Evolutionary conservation across 192 early-diverging fungal species (phyloP), one percentile per base, ranked within the genome.

Genomic region (Glomus cerebriforme): DNA sequence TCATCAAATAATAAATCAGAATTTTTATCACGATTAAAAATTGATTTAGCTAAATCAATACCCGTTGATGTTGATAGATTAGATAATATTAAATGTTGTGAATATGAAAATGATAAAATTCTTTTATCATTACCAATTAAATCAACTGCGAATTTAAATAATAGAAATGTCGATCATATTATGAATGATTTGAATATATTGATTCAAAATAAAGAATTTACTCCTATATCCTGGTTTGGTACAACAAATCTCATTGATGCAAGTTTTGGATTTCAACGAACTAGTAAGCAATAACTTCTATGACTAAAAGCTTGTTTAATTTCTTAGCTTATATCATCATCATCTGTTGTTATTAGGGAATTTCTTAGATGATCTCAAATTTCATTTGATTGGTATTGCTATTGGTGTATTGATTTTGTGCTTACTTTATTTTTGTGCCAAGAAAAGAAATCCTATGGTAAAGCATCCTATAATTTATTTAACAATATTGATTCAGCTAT

Each of bases 191-290:
- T 71, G 39, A 7, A 37, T 27, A 19, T 37, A 1, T 37, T 71
- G 69, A 47, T 71, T 39, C 24, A 71, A 47, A 7, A 71, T n/a
- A 71, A 71, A 29, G 69, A 47, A 29, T 1, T 24, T 7, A 71
- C 34, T 2, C 32, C 37, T 24, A 13, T 71, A 24, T 71, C 34
- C 24, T 13, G 8, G 12, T n/a, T 2, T 2, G 13, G 10, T 10
- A 15, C 15, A 39, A 43, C 39, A 24, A 71, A 27, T 17, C 17
- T 47, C 9, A 10, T 71, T 24, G 69, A 71, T 19, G 35, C 12
- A n/a, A 43, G 35, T 43, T 71, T 39, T 43, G 69, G 69, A 12
- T 37, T 49, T 47, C 69, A 19, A 5, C 15, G 3, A 19, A 54
- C 19, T 19, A 0, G 49, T 54, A 54, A 54, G 15, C 2, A 17